Evolutionary conservation across 495 filamentous ascomycete species (phyloP).

Genomic region (Aspergillus ostianus): DNA sequence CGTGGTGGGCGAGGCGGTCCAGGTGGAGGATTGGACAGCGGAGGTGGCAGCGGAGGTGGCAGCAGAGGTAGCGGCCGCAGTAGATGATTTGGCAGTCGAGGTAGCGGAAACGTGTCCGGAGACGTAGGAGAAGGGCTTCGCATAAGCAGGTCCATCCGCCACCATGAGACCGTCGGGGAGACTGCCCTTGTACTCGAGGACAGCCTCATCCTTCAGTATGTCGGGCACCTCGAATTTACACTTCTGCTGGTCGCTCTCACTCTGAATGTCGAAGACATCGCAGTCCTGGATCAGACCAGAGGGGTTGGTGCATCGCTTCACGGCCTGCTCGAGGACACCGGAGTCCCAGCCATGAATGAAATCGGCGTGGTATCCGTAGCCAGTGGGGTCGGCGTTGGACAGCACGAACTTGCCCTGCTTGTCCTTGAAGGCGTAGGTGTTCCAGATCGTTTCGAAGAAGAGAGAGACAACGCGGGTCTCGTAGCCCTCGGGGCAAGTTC

Average conservation of each 20-base stretch:
- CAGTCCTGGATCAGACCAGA: conserved; percentile 57
- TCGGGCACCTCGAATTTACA: conserved; percentile 50
- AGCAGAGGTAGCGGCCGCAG: background rate
- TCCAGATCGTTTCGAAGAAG: conserved; percentile 87
- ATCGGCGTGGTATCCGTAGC: conserved; percentile 82
- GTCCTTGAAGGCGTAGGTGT: conserved; percentile 67
- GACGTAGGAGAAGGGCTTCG: conserved; percentile 27
- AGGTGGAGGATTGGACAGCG: conserved; percentile 11
- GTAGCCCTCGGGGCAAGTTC: conserved; percentile 72
- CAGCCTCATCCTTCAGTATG: conserved; percentile 37
- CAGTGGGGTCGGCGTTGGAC: conserved; percentile 78
- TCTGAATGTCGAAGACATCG: conserved; percentile 56
- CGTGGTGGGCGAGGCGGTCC: conserved; percentile 28
- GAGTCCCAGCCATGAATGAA: conserved; percentile 81
- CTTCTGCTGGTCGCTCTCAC: conserved; percentile 33
- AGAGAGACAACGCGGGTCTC: conserved; percentile 68
- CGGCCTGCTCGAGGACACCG: conserved; percentile 40
- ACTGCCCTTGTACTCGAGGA: conserved; percentile 33
- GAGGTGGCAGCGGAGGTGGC: background rate
- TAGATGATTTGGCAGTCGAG: conserved; percentile 1
- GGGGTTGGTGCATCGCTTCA: conserved; percentile 49
- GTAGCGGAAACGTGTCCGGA: conserved; percentile 10
- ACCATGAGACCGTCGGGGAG: conserved; percentile 55
- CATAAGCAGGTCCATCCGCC: conserved; percentile 51
- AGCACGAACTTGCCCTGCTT: conserved; percentile 72